Base-by-base conservation (phyloP, 768 basidiomycete genomes). In the Aureoboletus auriporus region DNA sequence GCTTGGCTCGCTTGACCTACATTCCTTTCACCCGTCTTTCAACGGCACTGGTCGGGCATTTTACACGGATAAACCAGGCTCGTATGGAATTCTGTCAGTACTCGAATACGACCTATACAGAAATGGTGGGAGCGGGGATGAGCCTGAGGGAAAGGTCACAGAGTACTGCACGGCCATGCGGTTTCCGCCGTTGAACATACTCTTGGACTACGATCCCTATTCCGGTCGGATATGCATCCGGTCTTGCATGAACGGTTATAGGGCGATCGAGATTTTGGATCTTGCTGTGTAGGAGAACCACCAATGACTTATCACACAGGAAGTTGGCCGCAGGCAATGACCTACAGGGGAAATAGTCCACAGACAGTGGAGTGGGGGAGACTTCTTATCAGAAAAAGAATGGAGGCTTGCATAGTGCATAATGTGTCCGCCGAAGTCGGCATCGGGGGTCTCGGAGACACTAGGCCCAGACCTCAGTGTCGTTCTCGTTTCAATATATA, bases 21-120 rank as follows among this genome's bases (percentile, higher is more conserved):
- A 13, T 6, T 8, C 29, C 31, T 37, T 23, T 11, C 44, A 45
- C n/a, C 47, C 51, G 1, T 51, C 59, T 17, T 44, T 57, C 42
- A 45, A 50, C 5, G 58, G 54, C 1, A 17, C 42, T 3, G 49
- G 59, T 1, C 46, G 51, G 13, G 43, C 7, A 14, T 51, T 61
- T 33, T 44, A 54, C 10, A 23, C 1, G 2, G 0, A 26, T 20
- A 4, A 23, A 23, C 16, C 16, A 13, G 20, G 39, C 1, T 26
- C 20, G 10, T 16, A 17, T 5, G 13, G 10, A 6, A 20, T 27
- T 12, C 5, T 57, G 8, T 36, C 47, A 5, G 44, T 12, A 20
- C n/a, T 61, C 6, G 46, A 57, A 31, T 61, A 49, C 6, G 35
- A 51, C 37, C 14, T 59, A n/a, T 47, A 8, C 26, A 17, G 30